These are phyloP conservation scores for Stephanodiscus triporus DNA, from an alignment of 108 stramenopile genomes.

Conservation along the genomic window DNA sequence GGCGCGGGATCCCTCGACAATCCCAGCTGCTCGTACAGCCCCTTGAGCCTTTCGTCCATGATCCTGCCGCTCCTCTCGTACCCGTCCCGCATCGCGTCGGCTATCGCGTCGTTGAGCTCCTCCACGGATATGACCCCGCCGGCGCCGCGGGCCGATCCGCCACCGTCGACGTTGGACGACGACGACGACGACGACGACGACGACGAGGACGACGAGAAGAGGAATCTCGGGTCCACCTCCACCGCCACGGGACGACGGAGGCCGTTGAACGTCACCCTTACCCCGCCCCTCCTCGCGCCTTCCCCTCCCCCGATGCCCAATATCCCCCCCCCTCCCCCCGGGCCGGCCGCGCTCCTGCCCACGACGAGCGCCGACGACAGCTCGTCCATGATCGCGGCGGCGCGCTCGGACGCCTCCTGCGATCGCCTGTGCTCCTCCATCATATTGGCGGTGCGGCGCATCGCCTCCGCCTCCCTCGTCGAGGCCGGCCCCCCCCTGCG, in stretches of 20 bases:
- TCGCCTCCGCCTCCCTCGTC: background rate
- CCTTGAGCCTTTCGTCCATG: conserved; percentile 43
- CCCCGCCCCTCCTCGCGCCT: conserved; percentile 22
- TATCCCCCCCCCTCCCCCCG: conserved; percentile 1
- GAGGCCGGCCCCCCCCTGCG: no score
- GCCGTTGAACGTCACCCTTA: conserved; percentile 49
- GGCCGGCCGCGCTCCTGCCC: conserved; percentile 38
- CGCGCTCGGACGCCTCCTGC: conserved; percentile 43
- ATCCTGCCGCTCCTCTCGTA: conserved; percentile 33
- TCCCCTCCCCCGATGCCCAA: conserved; percentile 8
- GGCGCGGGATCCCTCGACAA: conserved; percentile 14
- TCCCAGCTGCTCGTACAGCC: conserved; percentile 51
- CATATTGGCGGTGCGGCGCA: conserved; percentile 49
- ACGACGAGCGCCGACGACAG: conserved; percentile 26
- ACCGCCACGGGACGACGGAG: conserved; percentile 35
- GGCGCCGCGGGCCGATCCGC: background rate
- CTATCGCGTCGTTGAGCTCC: conserved; percentile 41
- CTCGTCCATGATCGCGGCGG: conserved; percentile 44
- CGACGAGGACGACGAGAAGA: conserved; percentile 23
- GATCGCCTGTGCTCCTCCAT: conserved; percentile 50
- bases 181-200: no score
- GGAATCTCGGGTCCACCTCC: conserved; percentile 44
- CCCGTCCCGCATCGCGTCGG: conserved; percentile 43
- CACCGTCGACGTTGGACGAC: background rate
- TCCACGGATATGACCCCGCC: conserved; percentile 25